Evolutionary conservation across 176 grass and related monocot genomes (phyloP), one percentile per base, ranked within the genome.

Genomic region (Triticum dicoccoides): DNA sequence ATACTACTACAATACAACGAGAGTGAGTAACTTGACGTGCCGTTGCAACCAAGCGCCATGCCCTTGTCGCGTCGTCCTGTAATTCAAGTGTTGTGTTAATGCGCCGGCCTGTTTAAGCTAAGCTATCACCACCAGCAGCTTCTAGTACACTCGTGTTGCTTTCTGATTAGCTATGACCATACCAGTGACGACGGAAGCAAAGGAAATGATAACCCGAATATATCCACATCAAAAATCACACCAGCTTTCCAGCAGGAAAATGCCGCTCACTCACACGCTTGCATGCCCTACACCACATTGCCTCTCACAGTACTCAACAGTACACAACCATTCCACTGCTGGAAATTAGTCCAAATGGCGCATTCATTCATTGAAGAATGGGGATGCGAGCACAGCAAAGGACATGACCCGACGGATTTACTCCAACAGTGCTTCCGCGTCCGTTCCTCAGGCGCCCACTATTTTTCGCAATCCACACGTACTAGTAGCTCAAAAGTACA

Each of bases 371-470:
- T 21, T 67, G 51, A 85, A 80, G 39, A 67, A 76, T 59, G 11
- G 23, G 54, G 13, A 49, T 0, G 45, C 45, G 18, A 2, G 52
- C 52, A 20, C 2, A 5, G 54, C 54, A 21, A 42, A 87, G 84
- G 75, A 84, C 75, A 80, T 13, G 25, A 3, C 0, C n/a, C 42
- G 69, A n/a, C 38, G 61, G 11, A 78, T 27, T 78, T 34, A 32
- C 42, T 75, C 77, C 58, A 74, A 68, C 61, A 29, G 45, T 54
- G 58, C 84, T 80, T 68, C 15, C 49, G 3, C 8, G 29, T 83
- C 75, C 25, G 65, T 74, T 87, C 72, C 8, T 20, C 84, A 73
- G 80, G 73, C 86, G 41, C n/a, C n/a, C 59, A 20, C 84, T 27
- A 6, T 45, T 74, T 62, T 59, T 64, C 24, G 24, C 66, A 74